Base-by-base conservation (phyloP, 1,284 basidiomycete genomes). In the Irpex lacteus region DNA sequence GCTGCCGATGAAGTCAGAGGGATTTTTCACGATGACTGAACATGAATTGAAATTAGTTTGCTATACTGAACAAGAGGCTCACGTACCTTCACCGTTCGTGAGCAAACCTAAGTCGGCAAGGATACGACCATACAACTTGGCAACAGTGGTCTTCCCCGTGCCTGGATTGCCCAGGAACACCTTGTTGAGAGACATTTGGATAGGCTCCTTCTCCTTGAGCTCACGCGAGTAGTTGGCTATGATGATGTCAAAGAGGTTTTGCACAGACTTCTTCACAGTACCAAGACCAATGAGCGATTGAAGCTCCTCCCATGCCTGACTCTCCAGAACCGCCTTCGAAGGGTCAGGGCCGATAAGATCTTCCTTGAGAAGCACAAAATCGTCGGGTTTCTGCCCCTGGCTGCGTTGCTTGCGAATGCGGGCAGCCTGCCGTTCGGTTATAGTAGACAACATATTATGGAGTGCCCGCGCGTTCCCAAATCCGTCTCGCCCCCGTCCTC, bases 61-160 rank as follows among this genome's bases (percentile, higher is more conserved):
- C 37, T 32, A 15, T 3, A 19, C 7, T 18, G 34, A 36, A 56
- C 26, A 56, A 18, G 9, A 18, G 32, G 54, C 21, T 52, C 15
- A 65, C 73, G 67, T 67, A 87, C 88, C 86, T 83, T 89, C 88
- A 13, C 85, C 85, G 57, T 87, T 88, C 70, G 85, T 88, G 19
- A 89, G 71, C 50, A 90, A 72, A 5, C 83, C 82, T 0, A 90
- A 71, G 64, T 89, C 86, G 0, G 81, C 80, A 3, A 90, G 73
- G 61, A 89, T 83, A 64, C 80, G 79, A 0, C 88, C 88, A 65
- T 89, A 89, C 15, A 87, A 69, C 67, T 84, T 83, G 2, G 86
- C 87, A 0, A 90, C 87, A 0, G 87, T 84, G 2, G 87, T 89
- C 70, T 89, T 89, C 0, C 88, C 88, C 1, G 88, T 89, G 1